Conservation (phyloP, 371 early-diverging fungal species). For the Mortierella sp. region DNA sequence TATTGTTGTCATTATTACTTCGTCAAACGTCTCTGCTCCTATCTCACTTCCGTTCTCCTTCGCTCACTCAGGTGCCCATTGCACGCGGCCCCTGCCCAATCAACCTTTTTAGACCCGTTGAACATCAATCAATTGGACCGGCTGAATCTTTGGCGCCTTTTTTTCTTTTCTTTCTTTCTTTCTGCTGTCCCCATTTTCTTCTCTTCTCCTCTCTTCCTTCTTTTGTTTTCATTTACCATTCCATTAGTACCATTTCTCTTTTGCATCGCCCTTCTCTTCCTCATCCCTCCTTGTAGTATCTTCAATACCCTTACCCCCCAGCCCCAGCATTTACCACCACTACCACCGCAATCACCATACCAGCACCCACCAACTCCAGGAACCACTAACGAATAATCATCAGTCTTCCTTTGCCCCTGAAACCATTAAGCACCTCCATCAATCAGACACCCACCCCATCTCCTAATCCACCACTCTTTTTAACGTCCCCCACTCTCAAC, state of each 20-base stretch:
- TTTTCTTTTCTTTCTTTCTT: neutral
- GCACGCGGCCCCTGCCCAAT: neutral
- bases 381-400: neutral
- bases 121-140: neutral
- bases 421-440: neutral
- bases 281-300: conserved; percentile 51
- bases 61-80: conserved; percentile 1
- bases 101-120: neutral
- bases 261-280: conserved; percentile 27
- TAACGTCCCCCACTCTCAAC: neutral
- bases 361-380: neutral
- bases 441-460: neutral
- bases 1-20: neutral
- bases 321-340: neutral
- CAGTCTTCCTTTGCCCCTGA: neutral
- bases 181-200: neutral
- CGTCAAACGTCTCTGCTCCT: neutral
- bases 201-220: conserved; percentile 2
- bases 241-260: conserved; percentile 35
- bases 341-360: neutral
- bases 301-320: conserved; percentile 34
- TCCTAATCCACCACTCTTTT: neutral
- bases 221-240: conserved; percentile 30
- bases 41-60: neutral
- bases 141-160: neutral